A percentile compares a stretch with the other conserved stretches of the same genome.
phyloP scores from a whole-genome alignment of 2,329 filamentous ascomycete genomes.

The Sporothrix mexicana region DNA sequence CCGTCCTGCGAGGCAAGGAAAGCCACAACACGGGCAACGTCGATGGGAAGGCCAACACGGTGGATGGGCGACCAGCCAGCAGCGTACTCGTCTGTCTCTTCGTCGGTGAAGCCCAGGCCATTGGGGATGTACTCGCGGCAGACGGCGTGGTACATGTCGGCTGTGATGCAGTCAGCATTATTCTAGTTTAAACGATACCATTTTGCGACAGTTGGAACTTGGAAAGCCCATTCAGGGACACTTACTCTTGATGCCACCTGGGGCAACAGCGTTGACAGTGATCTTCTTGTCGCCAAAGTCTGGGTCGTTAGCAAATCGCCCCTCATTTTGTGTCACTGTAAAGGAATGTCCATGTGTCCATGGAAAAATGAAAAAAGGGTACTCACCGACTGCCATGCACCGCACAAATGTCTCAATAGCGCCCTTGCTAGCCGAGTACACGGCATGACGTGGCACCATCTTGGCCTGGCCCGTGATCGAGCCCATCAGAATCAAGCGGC shows the following conservation, averaged over 20 bases:
- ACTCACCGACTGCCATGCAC: conserved; percentile 40
- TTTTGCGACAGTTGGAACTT: no score
- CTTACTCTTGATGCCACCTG: conserved; percentile 44
- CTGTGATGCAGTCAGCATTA: background rate
- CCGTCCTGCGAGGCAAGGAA: conserved; percentile 46
- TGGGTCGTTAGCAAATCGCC: background rate
- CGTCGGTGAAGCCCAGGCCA: conserved; percentile 43
- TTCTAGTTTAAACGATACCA: no score
- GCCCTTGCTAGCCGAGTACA: conserved; percentile 48
- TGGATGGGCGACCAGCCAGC: conserved; percentile 47
- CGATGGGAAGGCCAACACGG: conserved; percentile 44
- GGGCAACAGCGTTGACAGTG: conserved; percentile 47
- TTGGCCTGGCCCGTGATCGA: conserved; percentile 59
- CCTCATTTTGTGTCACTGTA: background rate
- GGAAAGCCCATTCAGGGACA: no score
- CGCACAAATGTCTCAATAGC: conserved; percentile 47
- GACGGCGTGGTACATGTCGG: conserved; percentile 46
- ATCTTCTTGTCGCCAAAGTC: conserved; percentile 48
- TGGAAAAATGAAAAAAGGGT: background rate
- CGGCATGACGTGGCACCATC: conserved; percentile 44
- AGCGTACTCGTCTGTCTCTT: conserved; percentile 43
- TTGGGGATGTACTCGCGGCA: conserved; percentile 50
- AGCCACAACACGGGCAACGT: conserved; percentile 44
- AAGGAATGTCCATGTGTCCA: no score
- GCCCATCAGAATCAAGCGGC: conserved; percentile 68